These are phyloP conservation scores for Leccinellum luteum DNA, from an alignment of 768 basidiomycete species.

Conservation along the genomic window DNA sequence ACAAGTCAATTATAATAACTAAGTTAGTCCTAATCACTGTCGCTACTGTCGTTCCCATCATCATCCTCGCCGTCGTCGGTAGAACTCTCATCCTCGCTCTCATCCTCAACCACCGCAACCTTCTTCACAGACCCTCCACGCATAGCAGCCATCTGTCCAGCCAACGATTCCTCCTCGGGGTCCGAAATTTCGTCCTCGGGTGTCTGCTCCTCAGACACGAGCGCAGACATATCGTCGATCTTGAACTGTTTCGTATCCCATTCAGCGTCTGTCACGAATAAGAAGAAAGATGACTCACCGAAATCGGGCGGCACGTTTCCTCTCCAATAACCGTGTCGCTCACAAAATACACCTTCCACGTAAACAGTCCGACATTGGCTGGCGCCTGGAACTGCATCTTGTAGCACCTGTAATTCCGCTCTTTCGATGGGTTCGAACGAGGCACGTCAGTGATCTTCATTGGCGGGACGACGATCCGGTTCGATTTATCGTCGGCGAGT, in stretches of 20 bases:
- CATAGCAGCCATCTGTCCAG: conserved; percentile 98
- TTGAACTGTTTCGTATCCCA: conserved; percentile 54
- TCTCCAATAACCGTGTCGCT: conserved; percentile 90
- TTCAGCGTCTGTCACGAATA: conserved; percentile 2
- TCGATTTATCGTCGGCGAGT: conserved; percentile 82
- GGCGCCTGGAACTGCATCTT: conserved; percentile 96
- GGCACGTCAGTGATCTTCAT: conserved; percentile 80
- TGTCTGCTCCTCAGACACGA: conserved; percentile 55
- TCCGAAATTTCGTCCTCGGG: conserved; percentile 95
- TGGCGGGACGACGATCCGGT: conserved; percentile 85
- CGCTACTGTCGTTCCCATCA: conserved; percentile 28
- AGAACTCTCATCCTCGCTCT: conserved; percentile 26
- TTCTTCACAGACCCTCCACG: conserved; percentile 85
- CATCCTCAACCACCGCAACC: conserved; percentile 36
- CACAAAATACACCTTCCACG: conserved; percentile 83
- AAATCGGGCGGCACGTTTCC: conserved; percentile 66
- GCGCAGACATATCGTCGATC: conserved; percentile 68
- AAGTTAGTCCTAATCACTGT: conserved; percentile 20
- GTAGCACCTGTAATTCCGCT: conserved; percentile 73
- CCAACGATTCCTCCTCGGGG: conserved; percentile 93
- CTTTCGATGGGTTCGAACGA: conserved; percentile 43
- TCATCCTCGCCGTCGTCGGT: conserved; percentile 27
- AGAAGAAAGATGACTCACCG: conserved; percentile 47
- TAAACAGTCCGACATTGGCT: conserved; percentile 74
- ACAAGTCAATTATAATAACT: not conserved